Percentiles rank a stretch among this genome's conserved stretches.
Conservation (phyloP, 441 rosid genomes). For the Iberis amara region DNA sequence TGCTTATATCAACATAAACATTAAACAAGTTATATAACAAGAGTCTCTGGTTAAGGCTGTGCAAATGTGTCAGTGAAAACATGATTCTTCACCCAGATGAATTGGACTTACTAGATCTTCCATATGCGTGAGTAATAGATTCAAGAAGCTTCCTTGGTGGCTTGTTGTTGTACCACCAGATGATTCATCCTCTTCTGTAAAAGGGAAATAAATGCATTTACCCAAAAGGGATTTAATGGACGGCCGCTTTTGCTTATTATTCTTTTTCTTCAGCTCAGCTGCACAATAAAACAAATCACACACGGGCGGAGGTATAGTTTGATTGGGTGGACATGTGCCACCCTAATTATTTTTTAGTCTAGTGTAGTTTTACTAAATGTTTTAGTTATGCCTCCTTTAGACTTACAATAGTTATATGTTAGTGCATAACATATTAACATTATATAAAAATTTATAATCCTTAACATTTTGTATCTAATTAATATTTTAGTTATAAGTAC, state of each 20-base stretch:
- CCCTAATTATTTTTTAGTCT: too few species aligned
- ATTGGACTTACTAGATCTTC: conserved; percentile 38
- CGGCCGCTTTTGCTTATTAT: conserved; percentile 83
- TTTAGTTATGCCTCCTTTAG: too few species aligned
- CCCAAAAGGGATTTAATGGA: conserved; percentile 95
- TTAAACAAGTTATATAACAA: conserved; percentile 20
- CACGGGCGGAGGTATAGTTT: too few species aligned
- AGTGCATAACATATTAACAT: too few species aligned
- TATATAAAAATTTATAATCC: too few species aligned
- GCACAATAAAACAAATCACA: too few species aligned
- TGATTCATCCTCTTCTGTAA: conserved; percentile 67
- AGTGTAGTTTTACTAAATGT: too few species aligned
- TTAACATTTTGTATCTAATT: too few species aligned
- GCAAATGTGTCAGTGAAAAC: conserved; percentile 10
- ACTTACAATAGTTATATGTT: too few species aligned
- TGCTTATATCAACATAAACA: too few species aligned
- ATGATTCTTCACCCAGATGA: conserved; percentile 21
- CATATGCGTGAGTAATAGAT: conserved; percentile 59
- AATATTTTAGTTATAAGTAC: too few species aligned
- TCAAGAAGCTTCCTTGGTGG: conserved; percentile 66
- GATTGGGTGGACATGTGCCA: too few species aligned
- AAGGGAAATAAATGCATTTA: conserved; percentile 26
- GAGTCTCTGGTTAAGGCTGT: conserved; percentile 27
- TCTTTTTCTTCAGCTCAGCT: conserved; percentile 92
- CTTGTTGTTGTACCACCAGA: conserved; percentile 29